Evolutionary conservation across 768 basidiomycete species (phyloP), one percentile per base, ranked within the genome.

Genomic region (Cantharellus cinnabarinus): DNA sequence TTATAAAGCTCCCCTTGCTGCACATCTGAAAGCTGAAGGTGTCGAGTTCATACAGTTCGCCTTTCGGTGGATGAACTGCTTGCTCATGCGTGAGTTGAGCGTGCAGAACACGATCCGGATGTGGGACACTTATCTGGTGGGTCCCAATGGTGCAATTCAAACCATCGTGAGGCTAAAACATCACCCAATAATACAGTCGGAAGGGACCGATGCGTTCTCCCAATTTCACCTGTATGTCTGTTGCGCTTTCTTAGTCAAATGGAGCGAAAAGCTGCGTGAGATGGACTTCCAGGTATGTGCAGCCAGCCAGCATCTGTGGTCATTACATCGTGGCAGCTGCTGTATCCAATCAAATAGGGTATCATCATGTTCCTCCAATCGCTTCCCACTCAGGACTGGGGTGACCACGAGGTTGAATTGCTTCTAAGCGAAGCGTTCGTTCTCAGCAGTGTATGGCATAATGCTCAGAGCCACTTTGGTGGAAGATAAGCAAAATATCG

Each of bases 11-110:
- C 89, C 90, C 2, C 77, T 99, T n/a, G 77, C 83, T 3, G 72
- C 79, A 4, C 95, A 99, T 71, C 76, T 99, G 57, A 83, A 84
- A 62, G 72, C 81, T 5, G 85, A 99, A 70, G 88, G 86, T 65
- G 91, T 99, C 64, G 93, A 98, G 73, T 99, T 95, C 67, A 95
- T 99, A 83, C 95, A 99, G 68, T 99, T 99, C 66, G 94, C 95
- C 42, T 99, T 99, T 72, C 79, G 95, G 57, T 99, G 95, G 95
- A 97, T 99, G 91, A 98, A 99, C 67, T 97, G 95, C 68, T 71
- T 99, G 56, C 76, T 98, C 61, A 97, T 99, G 94, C 78, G 95
- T 60, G 95, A 98, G 73, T 87, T 99, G 64, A 94, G 85, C 64
- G 90, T 99, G 55, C 80, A 83, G 65, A 94, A 97, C 69, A 98